Base-by-base conservation (phyloP, 78 protist species). In the Dictyostelium firmibasis region DNA sequence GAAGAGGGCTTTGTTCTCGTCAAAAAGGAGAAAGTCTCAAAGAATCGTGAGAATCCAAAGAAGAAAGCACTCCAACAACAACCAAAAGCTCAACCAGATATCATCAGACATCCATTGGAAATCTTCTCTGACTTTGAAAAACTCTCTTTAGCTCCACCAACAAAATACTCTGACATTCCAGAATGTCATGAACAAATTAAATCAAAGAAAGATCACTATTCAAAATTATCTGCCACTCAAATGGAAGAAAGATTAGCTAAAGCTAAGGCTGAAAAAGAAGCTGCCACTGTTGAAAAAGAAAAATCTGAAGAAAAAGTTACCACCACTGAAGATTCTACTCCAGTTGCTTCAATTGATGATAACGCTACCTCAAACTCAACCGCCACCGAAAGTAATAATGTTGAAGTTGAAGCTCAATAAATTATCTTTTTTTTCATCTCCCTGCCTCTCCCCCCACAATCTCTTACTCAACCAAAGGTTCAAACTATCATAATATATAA, bases 331-430 rank as follows among this genome's bases (percentile, higher is more conserved):
- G 67, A 82, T 4, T 60, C 86, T 16, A n/a, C 70, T 3, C 62
- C 75, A 23, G 50, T 25, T 20, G 86, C 44, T 60, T n/a, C 50
- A 27, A 72, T 29, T 79, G 86, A 82, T 27, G 64, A 62, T 35
- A 16, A 62, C 4, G 25, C 75, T 20, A 29, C 75, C 23, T 20
- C 50, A 14, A 43, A 60, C 11, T 31, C 85, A 50, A 29, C 14
- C 2, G 27, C 25, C 70, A 82, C 31, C 10, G 57, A 35, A n/a
- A 18, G n/a, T 16, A 82, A 29, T 6, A 79, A 79, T 29, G 85
- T 57, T 20, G 86, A 82, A 60, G 86, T 82, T 82, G 86, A 82
- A 60, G 86, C 86, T 29, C 86, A 82, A 82, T 82, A 82, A 82
- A 57, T 57, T 0, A 18, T 20, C 20, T 57, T 57, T 57, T 50